A percentile compares a stretch with the other conserved stretches of the same genome.
Evolutionary conservation across 2,329 filamentous ascomycete species (phyloP).

Genomic region (Paraconiothyrium sp.): DNA sequence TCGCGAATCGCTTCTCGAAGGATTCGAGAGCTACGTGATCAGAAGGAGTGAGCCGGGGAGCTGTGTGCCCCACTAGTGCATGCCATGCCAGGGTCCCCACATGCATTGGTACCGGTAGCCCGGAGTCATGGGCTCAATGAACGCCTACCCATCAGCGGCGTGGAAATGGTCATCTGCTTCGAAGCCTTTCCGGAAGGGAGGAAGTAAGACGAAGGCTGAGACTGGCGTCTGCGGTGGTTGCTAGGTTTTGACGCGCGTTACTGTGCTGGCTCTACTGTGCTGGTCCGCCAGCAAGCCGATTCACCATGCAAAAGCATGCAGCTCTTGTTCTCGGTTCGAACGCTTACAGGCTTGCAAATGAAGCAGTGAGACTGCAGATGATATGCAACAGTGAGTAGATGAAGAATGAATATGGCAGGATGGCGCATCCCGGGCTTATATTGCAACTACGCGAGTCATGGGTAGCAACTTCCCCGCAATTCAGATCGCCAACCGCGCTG

Average conservation of each 20-base stretch:
- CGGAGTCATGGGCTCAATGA: constrained; percentile 24
- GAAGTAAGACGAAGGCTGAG: neutral
- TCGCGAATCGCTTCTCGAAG: constrained; percentile 25
- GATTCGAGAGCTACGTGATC: constrained; percentile 1
- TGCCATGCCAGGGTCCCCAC: constrained; percentile 37
- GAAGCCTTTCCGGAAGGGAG: neutral
- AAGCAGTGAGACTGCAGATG: constrained; percentile 33
- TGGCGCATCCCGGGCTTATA: constrained; percentile 37
- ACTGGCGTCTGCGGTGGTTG: neutral
- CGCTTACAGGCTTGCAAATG: constrained; percentile 34
- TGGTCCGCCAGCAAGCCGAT: neutral
- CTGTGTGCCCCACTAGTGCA: constrained; percentile 37
- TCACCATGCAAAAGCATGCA: neutral
- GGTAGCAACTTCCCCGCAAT: constrained; percentile 41
- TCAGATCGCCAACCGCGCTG: constrained; percentile 30
- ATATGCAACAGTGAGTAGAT: constrained; percentile 37
- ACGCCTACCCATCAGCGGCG: constrained; percentile 18
- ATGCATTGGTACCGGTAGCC: constrained; percentile 24
- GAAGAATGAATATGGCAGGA: constrained; percentile 35
- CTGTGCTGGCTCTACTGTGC: neutral
- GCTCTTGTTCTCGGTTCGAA: neutral
- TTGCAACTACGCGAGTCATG: constrained; percentile 41
- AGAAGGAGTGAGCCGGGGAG: constrained; percentile 17
- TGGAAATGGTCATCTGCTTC: constrained; percentile 22
- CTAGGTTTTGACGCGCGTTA: neutral